Conservation (phyloP, 306 rosid species). For the Hylodesmum podocarpum region DNA sequence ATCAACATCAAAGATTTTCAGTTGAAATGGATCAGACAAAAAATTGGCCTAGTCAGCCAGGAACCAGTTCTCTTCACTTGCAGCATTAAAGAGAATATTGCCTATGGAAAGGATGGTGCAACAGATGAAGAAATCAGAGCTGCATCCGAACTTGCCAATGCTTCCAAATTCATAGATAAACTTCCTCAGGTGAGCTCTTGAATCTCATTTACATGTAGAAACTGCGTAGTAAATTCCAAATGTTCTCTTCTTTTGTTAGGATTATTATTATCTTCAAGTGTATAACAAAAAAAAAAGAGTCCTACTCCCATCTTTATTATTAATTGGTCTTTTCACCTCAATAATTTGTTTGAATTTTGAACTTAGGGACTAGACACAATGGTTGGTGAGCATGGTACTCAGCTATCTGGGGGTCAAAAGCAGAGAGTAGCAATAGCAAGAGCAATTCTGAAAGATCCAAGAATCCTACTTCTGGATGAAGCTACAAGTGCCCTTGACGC, state of each 20-base stretch:
- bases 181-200: constrained; percentile 35
- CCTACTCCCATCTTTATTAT: neutral
- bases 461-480: constrained; percentile 71
- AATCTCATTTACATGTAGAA: constrained; percentile 5
- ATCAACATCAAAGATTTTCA: constrained; percentile 67
- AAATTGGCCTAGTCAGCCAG: constrained; percentile 81
- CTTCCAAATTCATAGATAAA: constrained; percentile 38
- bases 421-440: constrained; percentile 72
- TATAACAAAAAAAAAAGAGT: neutral
- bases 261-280: neutral
- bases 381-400: constrained; percentile 79
- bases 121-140: constrained; percentile 48
- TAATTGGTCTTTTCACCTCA: neutral
- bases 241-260: neutral
- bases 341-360: neutral
- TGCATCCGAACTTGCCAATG: constrained; percentile 36
- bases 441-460: constrained; percentile 71
- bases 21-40: constrained; percentile 79
- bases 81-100: constrained; percentile 80
- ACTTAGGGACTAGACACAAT: constrained; percentile 60
- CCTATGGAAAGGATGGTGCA: constrained; percentile 69
- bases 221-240: neutral
- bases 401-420: constrained; percentile 72
- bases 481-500: constrained; percentile 65
- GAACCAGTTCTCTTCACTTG: constrained; percentile 75